Evolutionary conservation across 495 filamentous ascomycete genomes (phyloP), one percentile per base, ranked within the genome.

Genomic region (Annulohypoxylon moriforme): DNA sequence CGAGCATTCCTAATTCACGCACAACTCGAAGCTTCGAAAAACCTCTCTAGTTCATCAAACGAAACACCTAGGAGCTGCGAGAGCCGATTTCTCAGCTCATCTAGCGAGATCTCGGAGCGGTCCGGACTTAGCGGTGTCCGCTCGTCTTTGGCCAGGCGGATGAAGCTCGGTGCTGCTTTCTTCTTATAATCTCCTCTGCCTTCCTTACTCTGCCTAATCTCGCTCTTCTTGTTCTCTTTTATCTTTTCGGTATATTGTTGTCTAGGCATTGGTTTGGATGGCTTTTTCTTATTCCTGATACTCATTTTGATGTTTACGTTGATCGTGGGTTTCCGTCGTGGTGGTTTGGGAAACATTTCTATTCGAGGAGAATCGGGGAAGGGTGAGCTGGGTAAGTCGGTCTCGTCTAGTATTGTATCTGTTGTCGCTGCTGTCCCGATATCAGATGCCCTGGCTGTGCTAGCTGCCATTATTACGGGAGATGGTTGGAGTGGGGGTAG

Each of bases 1-100:
- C n/a, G n/a, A n/a, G n/a, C 13, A 18, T 0, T 24, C n/a, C 31
- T 14, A 13, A 31, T 18, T 68, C 24, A 73, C 20, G 52, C 71
- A 18, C 69, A 68, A 16, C 40, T 18, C 5, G 70, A 57, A 20
- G 58, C 57, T 13, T 76, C 76, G 44, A 78, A 75, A 47, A 74
- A 60, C 62, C 34, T 53, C 50, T 78, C 74, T 9, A 77, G 40
- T 20, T 76, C 71, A 42, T 71, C 58, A 22, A 76, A 34, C 25
- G 74, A 78, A 11, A 78, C 68, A 2, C 73, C 76, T 8, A 78
- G 42, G 27, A 77, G 68, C 11, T 40, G 49, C 20, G 76, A 76
- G 6, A 78, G 60, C 44, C 76, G 53, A 31, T 49, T 68, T 27
- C 69, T 59, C 11, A 76, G 61, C 52, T 78, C 76, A n/a, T 78